Evolutionary conservation across 169 alveolate genomes (phyloP), one percentile per base, ranked within the genome.

Genomic region (Plasmodium vivax): DNA sequence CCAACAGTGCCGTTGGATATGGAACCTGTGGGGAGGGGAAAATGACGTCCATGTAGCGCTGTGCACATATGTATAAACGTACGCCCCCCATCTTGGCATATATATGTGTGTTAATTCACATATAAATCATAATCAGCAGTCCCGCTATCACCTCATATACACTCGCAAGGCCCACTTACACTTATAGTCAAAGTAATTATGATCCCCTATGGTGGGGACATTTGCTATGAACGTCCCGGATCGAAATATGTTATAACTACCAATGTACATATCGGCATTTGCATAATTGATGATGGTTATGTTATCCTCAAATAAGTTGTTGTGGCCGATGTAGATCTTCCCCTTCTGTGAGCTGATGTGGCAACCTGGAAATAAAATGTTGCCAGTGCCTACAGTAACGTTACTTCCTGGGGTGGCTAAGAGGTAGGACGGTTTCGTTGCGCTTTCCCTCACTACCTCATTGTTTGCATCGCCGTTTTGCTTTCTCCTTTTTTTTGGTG

Each of bases 271-370:
- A 51, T 77, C 36, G n/a, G 41, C 56, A 56, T 43, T 47, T 79
- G 91, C 82, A 47, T 34, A 79, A 73, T 88, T 88, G 71, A 88
- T 88, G 23, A 88, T 88, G 10, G 73, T 80, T 30, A 88, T 88
- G 71, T 79, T 54, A 51, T 88, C 94, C 73, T 88, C 94, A 88
- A 88, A 80, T 41, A 88, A 51, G 9, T 88, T 88, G 73, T 88
- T 32, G 58, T 88, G 51, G 10, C 91, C 94, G 45, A 88, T 88
- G 41, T 79, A 32, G 45, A 88, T 80, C 23, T 88, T 41, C 34
- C 80, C 94, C 0, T 38, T 23, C 30, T 38, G n/a, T n/a, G 83
- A 14, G 19, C 62, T 58, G 36, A 88, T 56, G 16, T 23, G 12
- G 45, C 79, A 88, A 12, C 91, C 87, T 12, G 94, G 94, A 80